A percentile compares a stretch with the other conserved stretches of the same genome.
These are phyloP conservation scores for Myxozyma nipponensis DNA, from an alignment of 805 yeast species.

Conservation along the genomic window DNA sequence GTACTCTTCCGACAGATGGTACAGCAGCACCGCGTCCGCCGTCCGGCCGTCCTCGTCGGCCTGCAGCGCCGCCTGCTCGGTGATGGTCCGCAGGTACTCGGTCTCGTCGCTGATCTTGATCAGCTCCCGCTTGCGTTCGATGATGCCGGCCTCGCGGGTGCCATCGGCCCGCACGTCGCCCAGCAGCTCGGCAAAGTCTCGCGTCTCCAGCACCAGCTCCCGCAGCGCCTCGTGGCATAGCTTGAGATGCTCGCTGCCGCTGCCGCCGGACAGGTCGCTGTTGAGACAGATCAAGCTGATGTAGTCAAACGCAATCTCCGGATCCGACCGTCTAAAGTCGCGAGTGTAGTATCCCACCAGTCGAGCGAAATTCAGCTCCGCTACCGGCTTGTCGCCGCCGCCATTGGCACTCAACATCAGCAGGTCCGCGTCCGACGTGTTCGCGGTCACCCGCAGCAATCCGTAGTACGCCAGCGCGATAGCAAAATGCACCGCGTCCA, in stretches of 20 bases:
- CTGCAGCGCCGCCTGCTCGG: slow-evolving; percentile 77
- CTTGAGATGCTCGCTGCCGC: slow-evolving; percentile 42
- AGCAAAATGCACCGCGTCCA: slow-evolving; percentile 86
- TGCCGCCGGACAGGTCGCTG: slow-evolving; percentile 37
- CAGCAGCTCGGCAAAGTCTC: slow-evolving; percentile 73
- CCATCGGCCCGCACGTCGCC: slow-evolving; percentile 84
- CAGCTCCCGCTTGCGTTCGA: slow-evolving; percentile 70
- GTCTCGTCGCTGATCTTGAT: slow-evolving; percentile 55
- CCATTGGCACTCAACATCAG: slow-evolving; percentile 40
- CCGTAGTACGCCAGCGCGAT: slow-evolving; percentile 75
- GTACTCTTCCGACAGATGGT: slow-evolving; percentile 84
- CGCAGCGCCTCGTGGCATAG: slow-evolving; percentile 74
- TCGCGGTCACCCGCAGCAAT: slow-evolving; percentile 50
- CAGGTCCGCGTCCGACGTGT: slow-evolving; percentile 28
- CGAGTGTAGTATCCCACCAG: slow-evolving; percentile 76
- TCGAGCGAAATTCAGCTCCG: slow-evolving; percentile 50
- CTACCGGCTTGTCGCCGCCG: slow-evolving; percentile 36
- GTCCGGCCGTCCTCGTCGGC: slow-evolving; percentile 91
- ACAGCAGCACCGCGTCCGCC: slow-evolving; percentile 77
- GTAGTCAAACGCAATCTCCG: slow-evolving; percentile 89
- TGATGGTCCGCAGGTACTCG: slow-evolving; percentile 63
- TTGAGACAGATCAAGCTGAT: slow-evolving; percentile 63
- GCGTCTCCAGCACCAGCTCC: slow-evolving; percentile 78
- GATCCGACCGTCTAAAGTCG: slow-evolving; percentile 78
- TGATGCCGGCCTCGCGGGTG: slow-evolving; percentile 71